Evolutionary conservation across 768 basidiomycete species (phyloP), one percentile per base, ranked within the genome.

Genomic region (Phlebiopsis gigantea): DNA sequence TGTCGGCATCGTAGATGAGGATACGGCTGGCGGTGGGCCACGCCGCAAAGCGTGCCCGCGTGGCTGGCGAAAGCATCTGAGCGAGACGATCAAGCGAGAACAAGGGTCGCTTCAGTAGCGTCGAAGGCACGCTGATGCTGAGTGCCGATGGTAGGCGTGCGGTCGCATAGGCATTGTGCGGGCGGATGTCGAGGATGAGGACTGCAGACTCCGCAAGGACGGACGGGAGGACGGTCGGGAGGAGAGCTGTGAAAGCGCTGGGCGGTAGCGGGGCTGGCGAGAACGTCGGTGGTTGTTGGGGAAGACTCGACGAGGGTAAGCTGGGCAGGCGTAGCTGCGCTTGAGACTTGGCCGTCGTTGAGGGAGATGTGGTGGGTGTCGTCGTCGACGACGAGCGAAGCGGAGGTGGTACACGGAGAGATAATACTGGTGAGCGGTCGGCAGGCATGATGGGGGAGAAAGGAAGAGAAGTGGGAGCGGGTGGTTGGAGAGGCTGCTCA

Each of bases 111-210:
- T 93, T 93, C 67, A 98, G 85, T 21, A 98, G 85, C 0, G 94
- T 98, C 2, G 95, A 93, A 1, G 96, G 95, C 5, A 97, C 90
- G 46, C 90, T 90, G 60, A 98, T 81, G 47, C 92, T 92, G 53
- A 97, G 74, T 7, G 93, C 86, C 47, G 71, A 64, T 41, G 79
- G 79, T 28, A 97, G 63, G 49, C 93, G 86, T 22, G 84, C 83
- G 8, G 78, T 65, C 5, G 82, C 71, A 68, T 83, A 87, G 6
- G 87, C 82, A 17, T 87, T 85, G 71, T 90, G 89, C 10, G 93
- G 85, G 0, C 95, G 84, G 53, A 98, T 86, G 74, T 98, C 95
- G 72, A 98, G 77, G 64, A 97, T 71, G 66, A 98, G 85, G 26
- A 71, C 64, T 12, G 71, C 39, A 0, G 74, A 65, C 56, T 76